Conservation (phyloP, 352 stramenopile genomes). For the Phytopythium cucurbitacearum region DNA sequence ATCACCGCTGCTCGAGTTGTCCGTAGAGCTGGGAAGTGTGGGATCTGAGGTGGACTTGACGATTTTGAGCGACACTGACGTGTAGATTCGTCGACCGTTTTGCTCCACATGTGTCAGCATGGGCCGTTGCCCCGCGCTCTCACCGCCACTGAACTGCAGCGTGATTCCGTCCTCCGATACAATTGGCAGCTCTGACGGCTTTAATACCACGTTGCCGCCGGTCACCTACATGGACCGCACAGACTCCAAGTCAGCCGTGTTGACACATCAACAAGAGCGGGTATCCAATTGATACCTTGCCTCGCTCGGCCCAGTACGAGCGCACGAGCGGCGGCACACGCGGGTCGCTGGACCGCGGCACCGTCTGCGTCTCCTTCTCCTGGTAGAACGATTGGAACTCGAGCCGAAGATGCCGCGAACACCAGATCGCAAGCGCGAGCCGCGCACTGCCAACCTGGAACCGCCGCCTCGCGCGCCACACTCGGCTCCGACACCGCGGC, state of each 20-base stretch:
- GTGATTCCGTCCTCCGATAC: constrained; percentile 26
- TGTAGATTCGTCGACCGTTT: constrained; percentile 49
- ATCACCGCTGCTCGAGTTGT: neutral
- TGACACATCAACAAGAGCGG: neutral
- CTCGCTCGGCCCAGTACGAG: constrained; percentile 50
- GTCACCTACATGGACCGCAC: constrained; percentile 12
- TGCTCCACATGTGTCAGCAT: constrained; percentile 65
- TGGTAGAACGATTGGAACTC: constrained; percentile 49
- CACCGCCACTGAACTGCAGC: constrained; percentile 16
- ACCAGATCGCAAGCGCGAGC: constrained; percentile 36
- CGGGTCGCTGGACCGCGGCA: constrained; percentile 44
- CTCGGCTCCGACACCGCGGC: constrained; percentile 9
- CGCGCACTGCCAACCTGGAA: constrained; percentile 18
- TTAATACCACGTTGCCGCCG: constrained; percentile 17
- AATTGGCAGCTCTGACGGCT: constrained; percentile 18
- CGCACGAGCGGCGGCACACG: constrained; percentile 51
- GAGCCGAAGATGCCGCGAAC: constrained; percentile 18
- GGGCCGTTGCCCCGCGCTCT: constrained; percentile 18
- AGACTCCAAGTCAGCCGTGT: neutral
- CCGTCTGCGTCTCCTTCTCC: constrained; percentile 40
- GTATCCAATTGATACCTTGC: constrained; percentile 23
- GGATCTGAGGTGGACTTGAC: neutral
- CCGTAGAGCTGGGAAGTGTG: no score
- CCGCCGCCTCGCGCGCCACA: constrained; percentile 17
- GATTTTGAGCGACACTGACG: constrained; percentile 41